These are phyloP conservation scores for Teratosphaeria nubilosa DNA, from an alignment of 2,329 filamentous ascomycete species.

Conservation along the genomic window DNA sequence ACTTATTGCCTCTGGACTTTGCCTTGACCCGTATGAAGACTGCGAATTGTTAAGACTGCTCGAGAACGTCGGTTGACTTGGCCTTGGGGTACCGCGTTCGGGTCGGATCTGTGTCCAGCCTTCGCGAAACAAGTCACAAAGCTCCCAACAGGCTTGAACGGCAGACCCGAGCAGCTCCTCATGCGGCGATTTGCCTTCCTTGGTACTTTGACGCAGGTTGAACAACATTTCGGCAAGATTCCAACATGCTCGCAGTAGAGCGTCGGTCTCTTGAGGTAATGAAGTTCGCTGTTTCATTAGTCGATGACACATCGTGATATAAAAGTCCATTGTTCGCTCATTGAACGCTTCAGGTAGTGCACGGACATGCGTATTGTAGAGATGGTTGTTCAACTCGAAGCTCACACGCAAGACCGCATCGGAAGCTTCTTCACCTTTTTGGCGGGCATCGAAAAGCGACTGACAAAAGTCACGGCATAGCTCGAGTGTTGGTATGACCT, in stretches of 20 bases:
- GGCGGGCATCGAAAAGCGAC: slow-evolving; percentile 74
- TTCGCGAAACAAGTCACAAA: slow-evolving; percentile 86
- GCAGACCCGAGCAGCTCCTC: slow-evolving; percentile 80
- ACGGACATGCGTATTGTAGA: slow-evolving; percentile 85
- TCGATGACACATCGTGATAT: slow-evolving; percentile 84
- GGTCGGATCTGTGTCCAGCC: slow-evolving; percentile 84
- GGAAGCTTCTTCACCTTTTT: slow-evolving; percentile 63
- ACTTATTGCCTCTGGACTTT: slow-evolving; percentile 20
- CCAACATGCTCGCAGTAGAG: slow-evolving; percentile 79
- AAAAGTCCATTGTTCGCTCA: slow-evolving; percentile 86
- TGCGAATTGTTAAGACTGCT: slow-evolving; percentile 12
- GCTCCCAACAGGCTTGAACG: slow-evolving; percentile 87
- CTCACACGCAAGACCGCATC: slow-evolving; percentile 86
- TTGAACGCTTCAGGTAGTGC: slow-evolving; percentile 76
- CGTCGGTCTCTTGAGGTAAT: slow-evolving; percentile 70
- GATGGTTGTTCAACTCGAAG: slow-evolving; percentile 89
- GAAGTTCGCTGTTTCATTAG: slow-evolving; percentile 89
- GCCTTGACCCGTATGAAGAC: neutral
- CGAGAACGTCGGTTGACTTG: slow-evolving; percentile 54
- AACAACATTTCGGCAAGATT: slow-evolving; percentile 86
- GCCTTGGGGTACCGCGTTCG: slow-evolving; percentile 74
- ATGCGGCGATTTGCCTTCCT: slow-evolving; percentile 62
- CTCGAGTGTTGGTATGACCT: slow-evolving; percentile 67
- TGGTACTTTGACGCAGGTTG: slow-evolving; percentile 70
- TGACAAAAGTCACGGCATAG: slow-evolving; percentile 89